phyloP scores from a whole-genome alignment of 305 asterid genomes.

The Plantago rigida region DNA sequence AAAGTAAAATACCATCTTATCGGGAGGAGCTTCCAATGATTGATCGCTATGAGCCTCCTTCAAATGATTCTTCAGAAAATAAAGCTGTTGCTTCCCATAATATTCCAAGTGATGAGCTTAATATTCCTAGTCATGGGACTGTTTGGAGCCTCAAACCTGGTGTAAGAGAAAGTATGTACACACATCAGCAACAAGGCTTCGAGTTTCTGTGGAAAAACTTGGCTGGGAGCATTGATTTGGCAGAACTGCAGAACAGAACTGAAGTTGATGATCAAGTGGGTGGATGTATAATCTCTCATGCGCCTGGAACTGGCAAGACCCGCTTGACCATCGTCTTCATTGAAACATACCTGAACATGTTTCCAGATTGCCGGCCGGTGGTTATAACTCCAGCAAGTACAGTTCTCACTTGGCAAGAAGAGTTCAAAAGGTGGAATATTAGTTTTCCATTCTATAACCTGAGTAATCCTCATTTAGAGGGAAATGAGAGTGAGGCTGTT shows the following conservation, averaged over 20 bases:
- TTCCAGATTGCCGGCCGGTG: constrained; percentile 43
- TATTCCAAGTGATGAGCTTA: not conserved
- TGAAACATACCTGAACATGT: constrained; percentile 38
- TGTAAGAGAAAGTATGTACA: constrained; percentile 39
- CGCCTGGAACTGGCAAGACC: constrained; percentile 71
- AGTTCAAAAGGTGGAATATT: constrained; percentile 55
- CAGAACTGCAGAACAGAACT: constrained; percentile 30
- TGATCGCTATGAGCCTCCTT: constrained; percentile 13
- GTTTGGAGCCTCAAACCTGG: constrained; percentile 56
- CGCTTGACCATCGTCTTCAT: constrained; percentile 49
- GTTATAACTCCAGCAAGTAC: constrained; percentile 53
- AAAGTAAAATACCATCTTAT: constrained; percentile 20
- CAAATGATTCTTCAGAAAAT: constrained; percentile 6
- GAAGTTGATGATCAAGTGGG: constrained; percentile 28
- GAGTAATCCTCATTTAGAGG: constrained; percentile 29
- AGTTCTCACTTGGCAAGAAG: constrained; percentile 67
- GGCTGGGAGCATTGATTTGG: constrained; percentile 44
- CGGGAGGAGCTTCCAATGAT: constrained; percentile 21
- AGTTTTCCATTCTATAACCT: constrained; percentile 52
- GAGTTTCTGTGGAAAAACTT: constrained; percentile 65
- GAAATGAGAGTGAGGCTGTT: constrained; percentile 28
- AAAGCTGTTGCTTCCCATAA: constrained; percentile 7
- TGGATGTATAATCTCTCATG: constrained; percentile 76
- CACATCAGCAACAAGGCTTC: constrained; percentile 65
- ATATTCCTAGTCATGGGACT: constrained; percentile 27